Percentiles rank a stretch among this genome's conserved stretches.
phyloP scores from a whole-genome alignment of 305 asterid genomes.

The Fraxinus greggii region DNA sequence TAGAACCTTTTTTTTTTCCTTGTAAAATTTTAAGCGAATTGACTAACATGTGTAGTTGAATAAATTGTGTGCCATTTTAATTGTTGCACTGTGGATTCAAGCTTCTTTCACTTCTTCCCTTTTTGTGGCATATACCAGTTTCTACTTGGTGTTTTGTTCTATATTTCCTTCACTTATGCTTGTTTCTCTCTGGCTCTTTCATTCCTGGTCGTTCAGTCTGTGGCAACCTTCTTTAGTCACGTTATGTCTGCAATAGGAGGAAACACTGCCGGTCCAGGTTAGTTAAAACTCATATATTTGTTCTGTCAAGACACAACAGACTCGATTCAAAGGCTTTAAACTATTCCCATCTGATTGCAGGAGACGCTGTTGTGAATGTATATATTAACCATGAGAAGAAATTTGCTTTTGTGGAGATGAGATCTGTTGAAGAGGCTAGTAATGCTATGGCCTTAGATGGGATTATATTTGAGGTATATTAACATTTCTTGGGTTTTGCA shows the following conservation, averaged over 20 bases:
- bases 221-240: constrained; percentile 87
- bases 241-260: constrained; percentile 98
- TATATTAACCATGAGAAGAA: constrained; percentile 95
- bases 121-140: not conserved
- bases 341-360: constrained; percentile 38
- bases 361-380: constrained; percentile 97
- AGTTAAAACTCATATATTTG: constrained; percentile 14
- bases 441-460: constrained; percentile 99
- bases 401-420: constrained; percentile 98
- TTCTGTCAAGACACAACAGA: not conserved
- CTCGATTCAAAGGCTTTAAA: not conserved
- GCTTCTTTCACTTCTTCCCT: not conserved
- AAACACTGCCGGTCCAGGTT: constrained; percentile 98
- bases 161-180: not conserved
- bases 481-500: not conserved
- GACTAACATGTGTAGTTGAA: not conserved
- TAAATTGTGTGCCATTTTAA: not conserved
- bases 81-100: not conserved
- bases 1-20: constrained; percentile 4
- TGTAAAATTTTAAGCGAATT: not conserved
- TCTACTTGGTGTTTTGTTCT: not conserved
- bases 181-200: not conserved
- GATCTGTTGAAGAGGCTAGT: constrained; percentile 98
- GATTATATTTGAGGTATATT: constrained; percentile 84
- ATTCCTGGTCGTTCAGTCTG: constrained; percentile 53